Evolutionary conservation across 2,329 filamentous ascomycete genomes (phyloP).

Genomic region (Podosphaera fusca): DNA sequence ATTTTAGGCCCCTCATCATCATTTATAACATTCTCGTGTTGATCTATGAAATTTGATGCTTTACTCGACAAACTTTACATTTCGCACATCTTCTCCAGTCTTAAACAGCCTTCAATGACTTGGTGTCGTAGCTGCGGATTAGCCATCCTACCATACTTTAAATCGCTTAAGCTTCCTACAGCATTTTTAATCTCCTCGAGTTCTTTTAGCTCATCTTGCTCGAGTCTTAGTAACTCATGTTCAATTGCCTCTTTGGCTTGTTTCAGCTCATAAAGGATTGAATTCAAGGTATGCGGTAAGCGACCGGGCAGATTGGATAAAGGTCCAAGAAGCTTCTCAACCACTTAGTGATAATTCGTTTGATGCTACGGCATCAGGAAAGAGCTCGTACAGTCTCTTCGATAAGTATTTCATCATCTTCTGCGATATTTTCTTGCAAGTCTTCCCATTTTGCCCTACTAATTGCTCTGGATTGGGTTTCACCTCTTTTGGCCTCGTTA

Average conservation of each 20-base stretch:
- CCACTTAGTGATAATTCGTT: constrained; percentile 4
- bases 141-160: constrained; percentile 55
- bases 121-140: constrained; percentile 40
- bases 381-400: constrained; percentile 26
- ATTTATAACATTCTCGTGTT: too few species aligned
- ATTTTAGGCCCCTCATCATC: too few species aligned
- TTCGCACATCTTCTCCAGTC: constrained; percentile 25
- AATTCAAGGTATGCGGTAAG: constrained; percentile 34
- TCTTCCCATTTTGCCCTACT: constrained; percentile 27
- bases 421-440: constrained; percentile 24
- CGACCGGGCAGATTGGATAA: constrained; percentile 22
- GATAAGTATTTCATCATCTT: constrained; percentile 40
- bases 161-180: constrained; percentile 54
- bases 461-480: constrained; percentile 32
- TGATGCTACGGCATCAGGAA: not conserved
- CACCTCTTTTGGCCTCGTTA: constrained; percentile 37
- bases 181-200: constrained; percentile 38
- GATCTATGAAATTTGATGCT: not conserved
- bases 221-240: constrained; percentile 39
- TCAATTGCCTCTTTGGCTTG: constrained; percentile 41
- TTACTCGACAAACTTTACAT: constrained; percentile 1
- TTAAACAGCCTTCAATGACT: constrained; percentile 40
- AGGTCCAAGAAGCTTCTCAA: constrained; percentile 32
- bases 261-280: constrained; percentile 47
- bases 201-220: constrained; percentile 37